A percentile compares a stretch with the other conserved stretches of the same genome.
Evolutionary conservation across 2,329 filamentous ascomycete species (phyloP).

Genomic region (Graphium sp.): DNA sequence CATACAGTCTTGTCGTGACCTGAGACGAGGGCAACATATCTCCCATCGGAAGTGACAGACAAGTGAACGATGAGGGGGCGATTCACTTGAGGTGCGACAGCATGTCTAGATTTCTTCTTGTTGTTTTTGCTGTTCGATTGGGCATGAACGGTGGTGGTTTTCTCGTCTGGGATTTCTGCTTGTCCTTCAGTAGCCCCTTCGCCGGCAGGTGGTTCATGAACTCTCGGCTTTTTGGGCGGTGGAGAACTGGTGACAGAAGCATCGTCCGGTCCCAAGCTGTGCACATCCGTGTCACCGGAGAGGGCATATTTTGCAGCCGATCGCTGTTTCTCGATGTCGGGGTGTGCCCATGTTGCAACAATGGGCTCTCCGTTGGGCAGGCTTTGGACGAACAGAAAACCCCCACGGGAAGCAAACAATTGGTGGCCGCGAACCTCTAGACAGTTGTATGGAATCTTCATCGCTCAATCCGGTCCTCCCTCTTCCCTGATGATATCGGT

Average conservation of each 20-base stretch:
- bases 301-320: constrained; percentile 5
- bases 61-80: constrained; percentile 54
- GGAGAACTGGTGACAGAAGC: too few relatives aligned
- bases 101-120: constrained; percentile 17
- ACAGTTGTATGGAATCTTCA: constrained; percentile 48
- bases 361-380: constrained; percentile 38
- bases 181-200: constrained; percentile 8
- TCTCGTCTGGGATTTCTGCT: constrained; percentile 9
- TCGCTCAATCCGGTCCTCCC: too few relatives aligned
- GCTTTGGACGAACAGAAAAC: constrained; percentile 52
- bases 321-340: constrained; percentile 17
- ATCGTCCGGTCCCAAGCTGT: constrained; percentile 10
- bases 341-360: constrained; percentile 45
- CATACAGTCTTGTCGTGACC: constrained; percentile 85
- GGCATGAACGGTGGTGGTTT: constrained; percentile 11
- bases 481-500: too few relatives aligned
- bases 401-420: constrained; percentile 59
- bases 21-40: constrained; percentile 61
- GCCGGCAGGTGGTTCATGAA: constrained; percentile 13
- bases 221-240: constrained; percentile 24
- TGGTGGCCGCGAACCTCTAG: constrained; percentile 36
- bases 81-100: constrained; percentile 22
- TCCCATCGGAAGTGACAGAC: constrained; percentile 42
- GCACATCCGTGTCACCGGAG: constrained; percentile 11
- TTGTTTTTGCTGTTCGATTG: constrained; percentile 12